phyloP scores from a whole-genome alignment of 1,139 yeast species.

The Suhomyces taliae region DNA sequence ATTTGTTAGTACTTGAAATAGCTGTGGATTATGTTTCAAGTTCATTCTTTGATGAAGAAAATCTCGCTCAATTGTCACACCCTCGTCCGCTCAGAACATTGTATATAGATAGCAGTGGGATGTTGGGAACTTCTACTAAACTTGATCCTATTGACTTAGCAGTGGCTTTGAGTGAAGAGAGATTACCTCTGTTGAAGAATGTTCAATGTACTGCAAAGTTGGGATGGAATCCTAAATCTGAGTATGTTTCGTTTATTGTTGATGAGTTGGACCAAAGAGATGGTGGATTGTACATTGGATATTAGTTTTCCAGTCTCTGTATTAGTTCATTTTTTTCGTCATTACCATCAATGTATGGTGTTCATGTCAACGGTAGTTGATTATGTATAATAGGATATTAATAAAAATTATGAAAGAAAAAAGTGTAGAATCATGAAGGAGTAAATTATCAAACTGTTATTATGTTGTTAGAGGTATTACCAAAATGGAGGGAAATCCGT shows the following conservation, averaged over 20 bases:
- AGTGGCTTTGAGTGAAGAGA: slow-evolving; percentile 74
- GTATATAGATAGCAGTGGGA: slow-evolving; percentile 81
- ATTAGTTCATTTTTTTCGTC: no score
- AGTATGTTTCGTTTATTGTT: slow-evolving; percentile 52
- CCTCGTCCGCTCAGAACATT: slow-evolving; percentile 64
- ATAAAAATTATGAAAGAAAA: no score
- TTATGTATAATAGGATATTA: no score
- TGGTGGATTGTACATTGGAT: slow-evolving; percentile 48
- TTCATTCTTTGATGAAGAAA: slow-evolving; percentile 61
- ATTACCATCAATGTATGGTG: no score
- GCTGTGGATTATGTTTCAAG: slow-evolving; percentile 82
- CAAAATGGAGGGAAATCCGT: no score
- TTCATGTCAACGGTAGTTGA: no score
- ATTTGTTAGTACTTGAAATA: slow-evolving; percentile 58
- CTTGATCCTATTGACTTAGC: slow-evolving; percentile 87
- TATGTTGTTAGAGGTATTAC: no score
- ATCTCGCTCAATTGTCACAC: slow-evolving; percentile 38
- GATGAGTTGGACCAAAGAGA: slow-evolving; percentile 40
- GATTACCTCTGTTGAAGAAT: slow-evolving; percentile 66
- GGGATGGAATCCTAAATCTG: slow-evolving; percentile 85
- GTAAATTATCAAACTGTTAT: no score
- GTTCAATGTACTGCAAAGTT: slow-evolving; percentile 71
- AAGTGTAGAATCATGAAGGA: no score
- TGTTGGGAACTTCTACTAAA: slow-evolving; percentile 80
- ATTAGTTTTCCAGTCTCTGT: slow-evolving; percentile 17